Conservation (phyloP, 2,329 filamentous ascomycete genomes). For the Nemania sp. region DNA sequence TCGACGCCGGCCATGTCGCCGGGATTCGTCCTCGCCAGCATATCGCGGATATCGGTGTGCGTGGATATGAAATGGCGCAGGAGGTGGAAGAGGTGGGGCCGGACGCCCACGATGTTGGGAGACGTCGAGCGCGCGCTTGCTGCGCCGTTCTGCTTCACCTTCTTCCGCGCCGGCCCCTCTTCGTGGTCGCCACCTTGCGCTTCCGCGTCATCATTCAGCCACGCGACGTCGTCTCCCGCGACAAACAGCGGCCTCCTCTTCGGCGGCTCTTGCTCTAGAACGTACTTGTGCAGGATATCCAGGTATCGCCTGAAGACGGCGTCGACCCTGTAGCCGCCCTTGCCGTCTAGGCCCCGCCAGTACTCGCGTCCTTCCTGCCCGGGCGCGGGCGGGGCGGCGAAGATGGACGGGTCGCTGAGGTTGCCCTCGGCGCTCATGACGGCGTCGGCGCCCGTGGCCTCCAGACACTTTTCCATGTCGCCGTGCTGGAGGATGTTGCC, state of each 20-base stretch:
- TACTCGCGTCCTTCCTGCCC: slow-evolving; percentile 77
- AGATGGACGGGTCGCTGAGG: slow-evolving; percentile 87
- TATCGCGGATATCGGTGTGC: slow-evolving; percentile 83
- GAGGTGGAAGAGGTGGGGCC: slow-evolving; percentile 91
- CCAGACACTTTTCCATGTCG: slow-evolving; percentile 78
- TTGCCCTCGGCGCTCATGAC: slow-evolving; percentile 98
- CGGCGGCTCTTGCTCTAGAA: slow-evolving; percentile 69
- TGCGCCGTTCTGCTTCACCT: slow-evolving; percentile 45
- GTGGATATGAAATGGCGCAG: slow-evolving; percentile 78
- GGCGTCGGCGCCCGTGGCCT: slow-evolving; percentile 84
- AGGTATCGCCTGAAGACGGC: slow-evolving; percentile 86
- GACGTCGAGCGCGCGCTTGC: slow-evolving; percentile 56
- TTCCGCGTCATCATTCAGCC: slow-evolving; percentile 48
- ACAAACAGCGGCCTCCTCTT: slow-evolving; percentile 73
- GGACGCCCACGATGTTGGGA: slow-evolving; percentile 78
- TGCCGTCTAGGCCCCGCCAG: slow-evolving; percentile 79
- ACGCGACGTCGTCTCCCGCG: slow-evolving; percentile 57
- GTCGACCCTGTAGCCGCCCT: slow-evolving; percentile 86
- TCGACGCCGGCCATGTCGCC: slow-evolving; percentile 81
- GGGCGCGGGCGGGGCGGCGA: slow-evolving; percentile 67
- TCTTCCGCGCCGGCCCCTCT: slow-evolving; percentile 46
- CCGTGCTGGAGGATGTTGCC: slow-evolving; percentile 85
- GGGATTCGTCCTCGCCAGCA: slow-evolving; percentile 69
- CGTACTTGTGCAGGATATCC: slow-evolving; percentile 84
- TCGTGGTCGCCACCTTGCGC: slow-evolving; percentile 38